Base-by-base conservation (phyloP, 2,329 filamentous ascomycete species). In the Decorospora gaudefroyi region DNA sequence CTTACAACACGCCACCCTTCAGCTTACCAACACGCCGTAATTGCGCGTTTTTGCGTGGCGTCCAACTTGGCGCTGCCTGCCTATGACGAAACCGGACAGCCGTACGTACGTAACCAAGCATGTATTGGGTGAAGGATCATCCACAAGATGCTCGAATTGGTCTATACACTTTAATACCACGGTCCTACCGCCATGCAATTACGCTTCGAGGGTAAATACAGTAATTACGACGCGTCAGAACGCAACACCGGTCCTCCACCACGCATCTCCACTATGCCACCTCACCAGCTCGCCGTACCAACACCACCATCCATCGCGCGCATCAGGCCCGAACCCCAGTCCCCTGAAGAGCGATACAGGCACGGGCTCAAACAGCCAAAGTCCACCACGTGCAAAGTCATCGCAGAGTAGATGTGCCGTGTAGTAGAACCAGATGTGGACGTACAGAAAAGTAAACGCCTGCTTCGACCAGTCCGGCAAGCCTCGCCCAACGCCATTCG, bases 351-450 rank as follows among this genome's bases (percentile, higher is more conserved):
- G 63, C 40, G 88, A 95, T 6, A 92, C 53, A 0, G 90, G 89
- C n/a, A 95, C 71, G 0, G 90, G 89, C 68, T 96, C 90, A 49
- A 83, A 83, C 10, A 95, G 69, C 87, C 88, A 96, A 0, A 95
- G 61, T 0, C 88, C 90, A 1, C 83, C 80, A 8, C 78, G 76
- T 0, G 85, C 79, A 64, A 95, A 84, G 61, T 96, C 91, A 62
- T 95, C 83, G 8, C 83, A 75, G n/a, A 96, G 76, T 23, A 84
- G 67, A 27, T 76, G 76, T 1, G 80, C 79, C 0, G 88, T 92
- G 11, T 75, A 66, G 41, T 83, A 81, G 47, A 95, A 72, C 88
- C 89, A 96, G 0, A 66, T 57, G 4, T 83, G 51, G 1, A 83
- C 78, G 53, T 85, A 86, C 0, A 76, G 15, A 0, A 87, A 67